These are phyloP conservation scores for Plasmodium fragile DNA, from an alignment of 169 alveolate genomes.

Conservation along the genomic window DNA sequence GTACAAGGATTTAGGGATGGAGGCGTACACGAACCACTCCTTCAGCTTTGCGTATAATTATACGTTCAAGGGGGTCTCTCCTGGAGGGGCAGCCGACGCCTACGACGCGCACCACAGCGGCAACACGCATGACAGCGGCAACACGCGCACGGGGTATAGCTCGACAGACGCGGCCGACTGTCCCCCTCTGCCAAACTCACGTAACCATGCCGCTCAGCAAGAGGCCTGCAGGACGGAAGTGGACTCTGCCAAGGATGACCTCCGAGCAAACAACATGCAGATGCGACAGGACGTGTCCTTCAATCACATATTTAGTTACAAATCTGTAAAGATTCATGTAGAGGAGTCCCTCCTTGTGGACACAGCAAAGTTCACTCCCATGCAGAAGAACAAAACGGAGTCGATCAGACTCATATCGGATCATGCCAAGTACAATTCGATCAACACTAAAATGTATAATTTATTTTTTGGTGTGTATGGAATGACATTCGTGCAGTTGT, in stretches of 20 bases:
- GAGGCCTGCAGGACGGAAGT: not conserved
- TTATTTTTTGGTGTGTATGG: conserved; percentile 72
- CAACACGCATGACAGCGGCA: not conserved
- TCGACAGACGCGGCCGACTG: too few species aligned
- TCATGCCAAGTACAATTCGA: conserved; percentile 7
- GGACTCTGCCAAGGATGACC: not conserved
- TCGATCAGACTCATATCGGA: conserved; percentile 8
- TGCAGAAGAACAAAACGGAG: conserved; percentile 52
- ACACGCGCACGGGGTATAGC: not conserved
- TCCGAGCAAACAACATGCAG: conserved; percentile 8
- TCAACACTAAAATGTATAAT: conserved; percentile 68
- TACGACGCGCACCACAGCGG: too few species aligned
- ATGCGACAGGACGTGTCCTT: conserved; percentile 2
- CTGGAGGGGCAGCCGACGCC: not conserved
- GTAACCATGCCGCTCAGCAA: not conserved
- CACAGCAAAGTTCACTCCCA: conserved; percentile 5
- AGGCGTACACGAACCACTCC: conserved; percentile 16
- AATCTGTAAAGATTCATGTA: conserved; percentile 20
- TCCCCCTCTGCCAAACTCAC: not conserved
- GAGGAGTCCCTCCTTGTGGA: conserved; percentile 46
- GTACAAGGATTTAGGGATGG: conserved; percentile 63
- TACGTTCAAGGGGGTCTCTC: not conserved
- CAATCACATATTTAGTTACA: conserved; percentile 61
- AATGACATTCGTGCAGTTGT: conserved; percentile 18
- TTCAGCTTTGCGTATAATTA: conserved; percentile 10